Base-by-base conservation (phyloP, 2,329 filamentous ascomycete genomes). In the Biscogniauxia mediterranea region DNA sequence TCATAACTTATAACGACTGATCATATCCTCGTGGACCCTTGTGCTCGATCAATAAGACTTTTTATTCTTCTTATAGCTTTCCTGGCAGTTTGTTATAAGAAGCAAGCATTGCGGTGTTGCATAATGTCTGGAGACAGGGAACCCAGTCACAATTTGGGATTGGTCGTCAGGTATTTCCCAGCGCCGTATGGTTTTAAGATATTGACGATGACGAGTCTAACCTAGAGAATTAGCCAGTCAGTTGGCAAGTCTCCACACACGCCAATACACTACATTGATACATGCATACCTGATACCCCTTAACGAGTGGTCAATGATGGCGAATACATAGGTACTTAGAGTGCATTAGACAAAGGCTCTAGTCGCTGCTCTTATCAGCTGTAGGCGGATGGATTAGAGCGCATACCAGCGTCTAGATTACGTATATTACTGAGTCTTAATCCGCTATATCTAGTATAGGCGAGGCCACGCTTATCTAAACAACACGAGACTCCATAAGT, bases 41-140 rank as follows among this genome's bases (percentile, higher is more conserved):
- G 15, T 17, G 38, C 20, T 55, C 15, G 17, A 46, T 55, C 54
- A 32, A 42, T 26, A 32, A 46, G 19, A 23, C 13, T 26, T 32
- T n/a, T 5, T 32, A 32, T 21, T 20, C 28, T 38, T 23, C 32
- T 19, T 13, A 20, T 38, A 55, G 2, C 23, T 23, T 23, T 23
- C 23, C 23, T 23, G 23, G 54, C 15, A 28, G 26, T 55, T 55
- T 42, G 26, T 28, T 23, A 38, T 32, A 38, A 21, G 19, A 38
- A 38, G 32, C 54, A 55, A 55, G 54, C 54, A 55, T 32, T 55
- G 11, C 5, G 54, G 25, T 23, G 54, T 32, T 42, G 54, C 28
- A 46, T 55, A 32, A 55, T 55, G 28, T 23, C 54, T 55, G 54
- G 32, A 42, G 54, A 55, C 54, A 55, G 32, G 54, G 54, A 32